These are phyloP conservation scores for Raphanus sativus DNA, from an alignment of 345 rosid species.

Conservation along the genomic window DNA sequence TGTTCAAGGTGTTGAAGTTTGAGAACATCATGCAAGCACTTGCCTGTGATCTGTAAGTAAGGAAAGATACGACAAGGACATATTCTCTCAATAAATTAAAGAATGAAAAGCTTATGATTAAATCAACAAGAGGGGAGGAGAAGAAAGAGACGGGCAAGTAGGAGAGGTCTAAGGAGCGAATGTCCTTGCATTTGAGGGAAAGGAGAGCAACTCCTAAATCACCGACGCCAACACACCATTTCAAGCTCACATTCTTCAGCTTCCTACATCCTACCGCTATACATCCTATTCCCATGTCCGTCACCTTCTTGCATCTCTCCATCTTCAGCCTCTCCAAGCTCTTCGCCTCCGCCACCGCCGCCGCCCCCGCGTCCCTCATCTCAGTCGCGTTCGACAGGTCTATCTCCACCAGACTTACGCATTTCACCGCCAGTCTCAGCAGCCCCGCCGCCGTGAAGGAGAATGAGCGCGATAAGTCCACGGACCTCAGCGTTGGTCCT, in stretches of 20 bases:
- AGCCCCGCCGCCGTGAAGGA: constrained; percentile 46
- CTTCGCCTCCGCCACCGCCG: constrained; percentile 47
- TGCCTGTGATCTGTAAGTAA: constrained; percentile 46
- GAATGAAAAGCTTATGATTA: not conserved
- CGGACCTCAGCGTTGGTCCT: constrained; percentile 34
- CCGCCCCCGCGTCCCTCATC: constrained; percentile 46
- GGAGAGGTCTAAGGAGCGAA: constrained; percentile 50
- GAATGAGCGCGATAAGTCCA: constrained; percentile 44
- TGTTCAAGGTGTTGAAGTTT: constrained; percentile 51
- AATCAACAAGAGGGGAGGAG: not conserved
- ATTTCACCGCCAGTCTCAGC: constrained; percentile 34
- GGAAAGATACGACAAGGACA: not conserved
- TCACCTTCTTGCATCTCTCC: constrained; percentile 47
- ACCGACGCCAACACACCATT: constrained; percentile 51
- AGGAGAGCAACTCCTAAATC: constrained; percentile 53
- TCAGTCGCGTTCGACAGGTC: constrained; percentile 45
- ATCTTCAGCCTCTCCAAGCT: constrained; percentile 43
- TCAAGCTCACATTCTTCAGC: constrained; percentile 44
- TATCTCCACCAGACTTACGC: constrained; percentile 38
- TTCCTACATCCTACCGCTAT: constrained; percentile 51
- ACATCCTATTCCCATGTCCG: constrained; percentile 57
- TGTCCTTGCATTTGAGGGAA: constrained; percentile 47
- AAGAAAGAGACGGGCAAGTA: constrained; percentile 42
- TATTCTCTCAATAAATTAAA: not conserved
- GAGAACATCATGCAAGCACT: constrained; percentile 45